Evolutionary conservation across 2,329 filamentous ascomycete species (phyloP), one percentile per base, ranked within the genome.

Genomic region (Aspergillus cejpii): DNA sequence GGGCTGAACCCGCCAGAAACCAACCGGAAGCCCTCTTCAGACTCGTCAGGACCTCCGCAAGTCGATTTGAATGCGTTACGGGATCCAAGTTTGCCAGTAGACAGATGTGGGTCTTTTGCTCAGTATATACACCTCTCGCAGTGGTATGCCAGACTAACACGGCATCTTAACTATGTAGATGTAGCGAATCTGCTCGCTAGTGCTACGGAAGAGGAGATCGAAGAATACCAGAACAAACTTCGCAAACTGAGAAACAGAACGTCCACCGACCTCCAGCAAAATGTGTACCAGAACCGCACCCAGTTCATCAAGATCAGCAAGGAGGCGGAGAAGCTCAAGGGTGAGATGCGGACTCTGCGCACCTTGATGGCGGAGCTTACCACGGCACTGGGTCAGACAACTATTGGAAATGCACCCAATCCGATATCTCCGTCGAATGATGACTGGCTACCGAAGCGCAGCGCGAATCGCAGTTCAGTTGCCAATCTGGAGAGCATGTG

Each of bases 291-390:
- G 66, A 98, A 98, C 67, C 83, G 92, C 39, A 94, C 88, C 0
- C 92, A 97, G 61, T 98, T 98, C 63, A 97, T 98, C 74, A 94
- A 94, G 68, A 97, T 98, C 67, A 96, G 90, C 64, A 96, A 97
- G 69, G 92, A 98, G 71, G 92, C 94, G 1, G 92, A 98, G 69
- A 96, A 95, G 71, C 80, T 98, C 46, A 97, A 97, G 70, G 81
- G 81, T 44, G 92, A 98, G 66, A 97, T 98, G 92, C 81, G 87
- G 41, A 87, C 87, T 5, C 78, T 98, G 24, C 81, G 87, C 36
- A 87, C 87, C 53, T 76, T 97, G 41, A 96, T 98, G 84, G 83
- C 88, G 2, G 92, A 98, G 54, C 77, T 98, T 45, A 97, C 88
- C 58, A 77, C 80, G 6, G 88, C 89, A 48, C 55, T 75, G 14